phyloP scores from a whole-genome alignment of 225 moss, liverwort and hornwort species.

The Polytrichum formosum region DNA sequence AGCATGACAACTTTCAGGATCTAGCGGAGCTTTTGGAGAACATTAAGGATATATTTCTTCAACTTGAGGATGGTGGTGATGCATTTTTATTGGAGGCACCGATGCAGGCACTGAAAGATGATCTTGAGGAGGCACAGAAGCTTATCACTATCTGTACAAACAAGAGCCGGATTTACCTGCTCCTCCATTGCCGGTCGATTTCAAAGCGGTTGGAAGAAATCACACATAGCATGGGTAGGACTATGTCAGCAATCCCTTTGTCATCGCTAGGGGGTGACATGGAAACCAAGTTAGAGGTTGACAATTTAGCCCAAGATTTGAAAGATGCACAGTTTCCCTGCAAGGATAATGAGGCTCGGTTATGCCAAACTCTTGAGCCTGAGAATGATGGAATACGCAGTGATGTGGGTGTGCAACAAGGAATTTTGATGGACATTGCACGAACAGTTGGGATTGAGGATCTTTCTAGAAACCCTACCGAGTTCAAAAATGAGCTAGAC shows the following conservation, averaged over 20 bases:
- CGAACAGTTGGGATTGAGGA: constrained; percentile 85
- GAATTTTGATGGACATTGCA: constrained; percentile 93
- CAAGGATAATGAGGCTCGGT: constrained; percentile 83
- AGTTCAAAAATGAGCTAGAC: constrained; percentile 80
- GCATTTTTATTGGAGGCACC: constrained; percentile 40
- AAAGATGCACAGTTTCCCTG: constrained; percentile 59
- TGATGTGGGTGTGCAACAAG: constrained; percentile 82
- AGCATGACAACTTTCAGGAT: constrained; percentile 43
- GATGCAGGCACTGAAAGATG: constrained; percentile 47
- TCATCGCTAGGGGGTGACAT: constrained; percentile 65
- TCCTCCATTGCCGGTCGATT: constrained; percentile 83
- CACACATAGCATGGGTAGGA: constrained; percentile 67
- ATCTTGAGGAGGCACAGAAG: constrained; percentile 73
- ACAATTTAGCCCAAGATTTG: constrained; percentile 71
- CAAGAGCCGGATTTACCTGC: constrained; percentile 85
- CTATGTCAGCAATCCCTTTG: constrained; percentile 55
- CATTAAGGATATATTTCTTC: constrained; percentile 45
- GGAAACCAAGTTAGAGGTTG: constrained; percentile 56
- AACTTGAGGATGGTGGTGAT: constrained; percentile 52
- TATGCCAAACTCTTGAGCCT: constrained; percentile 77
- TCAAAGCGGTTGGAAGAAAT: constrained; percentile 71
- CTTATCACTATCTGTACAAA: constrained; percentile 72
- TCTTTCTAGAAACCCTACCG: constrained; percentile 63
- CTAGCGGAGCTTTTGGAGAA: constrained; percentile 41
- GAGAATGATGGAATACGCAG: constrained; percentile 64